These are phyloP conservation scores for Apostasia shenzhenica DNA, from an alignment of 106 monocot species.

Conservation along the genomic window DNA sequence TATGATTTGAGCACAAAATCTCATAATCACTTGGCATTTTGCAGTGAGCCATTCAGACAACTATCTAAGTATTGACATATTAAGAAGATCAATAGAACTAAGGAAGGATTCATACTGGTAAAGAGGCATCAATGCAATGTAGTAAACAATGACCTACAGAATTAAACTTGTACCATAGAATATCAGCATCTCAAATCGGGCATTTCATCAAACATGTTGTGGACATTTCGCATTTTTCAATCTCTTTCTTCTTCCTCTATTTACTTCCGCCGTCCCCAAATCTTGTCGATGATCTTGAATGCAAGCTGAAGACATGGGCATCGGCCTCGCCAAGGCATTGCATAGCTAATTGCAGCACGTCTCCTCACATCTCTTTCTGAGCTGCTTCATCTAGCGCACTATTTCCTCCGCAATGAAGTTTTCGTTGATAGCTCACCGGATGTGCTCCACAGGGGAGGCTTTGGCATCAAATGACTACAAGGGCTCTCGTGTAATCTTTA, in stretches of 20 bases:
- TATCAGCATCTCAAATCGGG: background rate
- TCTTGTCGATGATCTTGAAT: background rate
- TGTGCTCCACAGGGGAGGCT: background rate
- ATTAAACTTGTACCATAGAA: too few species aligned
- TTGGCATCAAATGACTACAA: background rate
- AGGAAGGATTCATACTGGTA: background rate
- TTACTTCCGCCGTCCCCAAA: constrained; percentile 1
- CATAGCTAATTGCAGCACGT: background rate
- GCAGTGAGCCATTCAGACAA: background rate
- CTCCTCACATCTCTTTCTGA: background rate
- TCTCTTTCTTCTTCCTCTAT: background rate
- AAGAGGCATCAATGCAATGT: too few species aligned
- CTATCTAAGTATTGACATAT: background rate
- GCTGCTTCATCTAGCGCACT: background rate
- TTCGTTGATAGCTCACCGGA: background rate
- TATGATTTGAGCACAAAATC: too few species aligned
- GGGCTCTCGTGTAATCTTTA: constrained; percentile 1
- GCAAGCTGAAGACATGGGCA: background rate
- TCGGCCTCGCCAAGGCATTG: background rate
- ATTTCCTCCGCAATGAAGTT: background rate
- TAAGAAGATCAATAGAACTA: background rate
- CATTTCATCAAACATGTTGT: constrained; percentile 7
- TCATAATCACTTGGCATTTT: too few species aligned
- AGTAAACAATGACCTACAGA: too few species aligned
- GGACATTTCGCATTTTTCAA: background rate